A percentile compares a stretch with the other conserved stretches of the same genome.
Conservation (phyloP, 2,329 filamentous ascomycete genomes). For the Coleophoma cylindrospora region DNA sequence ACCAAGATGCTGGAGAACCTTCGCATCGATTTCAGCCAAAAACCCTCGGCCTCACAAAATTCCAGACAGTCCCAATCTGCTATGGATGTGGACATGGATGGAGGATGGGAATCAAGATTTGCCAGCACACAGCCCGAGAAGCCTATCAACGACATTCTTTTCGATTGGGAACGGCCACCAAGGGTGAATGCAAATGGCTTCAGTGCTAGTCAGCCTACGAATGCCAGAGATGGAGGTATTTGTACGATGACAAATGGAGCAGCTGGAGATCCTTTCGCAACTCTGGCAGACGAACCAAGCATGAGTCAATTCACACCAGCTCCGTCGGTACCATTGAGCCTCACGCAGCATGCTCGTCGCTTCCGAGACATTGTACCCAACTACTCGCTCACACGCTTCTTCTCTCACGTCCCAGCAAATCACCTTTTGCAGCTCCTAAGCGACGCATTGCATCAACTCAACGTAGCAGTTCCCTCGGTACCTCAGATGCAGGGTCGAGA, state of each 20-base stretch:
- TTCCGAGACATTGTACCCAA: slow-evolving; percentile 90
- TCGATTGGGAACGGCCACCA: slow-evolving; percentile 80
- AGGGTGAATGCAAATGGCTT: slow-evolving; percentile 19
- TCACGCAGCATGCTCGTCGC: slow-evolving; percentile 82
- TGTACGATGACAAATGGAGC: slow-evolving; percentile 20
- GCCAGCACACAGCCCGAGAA: slow-evolving; percentile 84
- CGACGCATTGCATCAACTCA: slow-evolving; percentile 79
- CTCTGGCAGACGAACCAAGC: slow-evolving; percentile 79
- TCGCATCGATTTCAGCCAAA: slow-evolving; percentile 77
- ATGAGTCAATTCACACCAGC: slow-evolving; percentile 79
- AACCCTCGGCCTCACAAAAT: slow-evolving; percentile 40
- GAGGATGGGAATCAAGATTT: slow-evolving; percentile 43
- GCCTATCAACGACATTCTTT: slow-evolving; percentile 66
- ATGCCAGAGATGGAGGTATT: slow-evolving; percentile 20
- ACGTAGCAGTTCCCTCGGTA: slow-evolving; percentile 59
- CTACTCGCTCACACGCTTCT: slow-evolving; percentile 86
- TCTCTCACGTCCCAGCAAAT: slow-evolving; percentile 71
- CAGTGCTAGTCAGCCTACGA: slow-evolving; percentile 38
- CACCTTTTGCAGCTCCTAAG: slow-evolving; percentile 75
- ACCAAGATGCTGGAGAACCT: slow-evolving; percentile 92
- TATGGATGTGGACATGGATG: slow-evolving; percentile 64
- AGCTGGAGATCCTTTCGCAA: slow-evolving; percentile 45
- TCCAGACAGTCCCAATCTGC: slow-evolving; percentile 35
- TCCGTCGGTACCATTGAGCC: slow-evolving; percentile 72
- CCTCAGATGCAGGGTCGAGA: slow-evolving; percentile 45